Evolutionary conservation across 164 flowering plant species (phyloP), one percentile per base, ranked within the genome.

Genomic region (Stephania yunnanensis): DNA sequence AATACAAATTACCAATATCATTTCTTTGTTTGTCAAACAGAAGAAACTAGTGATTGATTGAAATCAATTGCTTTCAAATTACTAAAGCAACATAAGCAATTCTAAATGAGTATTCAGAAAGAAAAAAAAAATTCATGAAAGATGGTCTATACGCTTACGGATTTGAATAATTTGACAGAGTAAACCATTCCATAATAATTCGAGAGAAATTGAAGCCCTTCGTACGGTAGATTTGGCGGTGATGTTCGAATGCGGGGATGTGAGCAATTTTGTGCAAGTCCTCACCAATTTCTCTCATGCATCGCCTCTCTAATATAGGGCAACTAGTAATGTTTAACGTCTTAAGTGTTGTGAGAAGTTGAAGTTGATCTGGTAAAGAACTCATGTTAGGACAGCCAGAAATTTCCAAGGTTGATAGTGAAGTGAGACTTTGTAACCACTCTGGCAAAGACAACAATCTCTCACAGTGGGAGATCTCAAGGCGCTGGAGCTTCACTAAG

Each of bases 231-330:
- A 46, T 5, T 9, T 46, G 50, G 5, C 50, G 17, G 19, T 55
- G n/a, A 12, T 17, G 19, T 55, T 11, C 17, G 0, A 11, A 55
- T 17, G 2, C 17, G 20, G 71, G 71, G 45, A 69, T 42, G 71
- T 69, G 71, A 1, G 46, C 46, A 10, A 69, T 69, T n/a, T 69
- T 69, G 46, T 69, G 71, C 71, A 48, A 69, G 8, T 69, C 70
- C 70, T 31, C 15, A 5, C 70, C 45, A 31, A 1, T 68, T 31
- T 10, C 46, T 13, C 36, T 29, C 48, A 42, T 42, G 71, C 20
- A 69, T 13, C 48, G 71, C 48, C 15, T 42, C 6, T 69, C 19
- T 42, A 69, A 22, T 2, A 42, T n/a, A 3, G 71, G 48, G 22
- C 15, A 46, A 5, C 71, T 10, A 11, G 15, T 12, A 36, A 69